Conservation (phyloP, 1,139 yeast species). For the Taiozyma sp. region DNA sequence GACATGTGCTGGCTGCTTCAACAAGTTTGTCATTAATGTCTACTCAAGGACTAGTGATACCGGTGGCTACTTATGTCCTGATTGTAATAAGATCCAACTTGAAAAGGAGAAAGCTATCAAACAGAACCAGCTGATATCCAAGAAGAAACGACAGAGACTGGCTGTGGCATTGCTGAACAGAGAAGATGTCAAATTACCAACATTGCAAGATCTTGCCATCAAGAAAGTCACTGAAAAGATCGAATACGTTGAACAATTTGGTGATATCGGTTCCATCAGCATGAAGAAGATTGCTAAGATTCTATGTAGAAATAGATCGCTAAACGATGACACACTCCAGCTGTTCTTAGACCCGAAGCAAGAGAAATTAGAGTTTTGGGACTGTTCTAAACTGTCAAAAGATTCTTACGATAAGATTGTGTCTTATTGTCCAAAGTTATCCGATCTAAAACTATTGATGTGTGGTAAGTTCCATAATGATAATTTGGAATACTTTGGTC, state of each 20-base stretch:
- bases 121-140: slow-evolving; percentile 53
- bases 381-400: slow-evolving; percentile 75
- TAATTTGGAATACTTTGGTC: slow-evolving; percentile 56
- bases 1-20: slow-evolving; percentile 56
- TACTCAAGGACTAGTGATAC: slow-evolving; percentile 50
- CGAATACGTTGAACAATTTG: slow-evolving; percentile 69
- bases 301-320: slow-evolving; percentile 73
- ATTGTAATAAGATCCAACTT: slow-evolving; percentile 44
- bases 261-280: slow-evolving; percentile 71
- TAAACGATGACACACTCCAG: slow-evolving; percentile 65
- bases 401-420: slow-evolving; percentile 69
- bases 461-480: slow-evolving; percentile 90
- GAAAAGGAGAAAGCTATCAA: slow-evolving; percentile 40
- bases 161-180: slow-evolving; percentile 83
- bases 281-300: slow-evolving; percentile 67
- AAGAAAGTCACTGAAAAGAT: slow-evolving; percentile 66
- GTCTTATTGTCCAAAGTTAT: slow-evolving; percentile 72
- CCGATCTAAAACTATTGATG: slow-evolving; percentile 69
- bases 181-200: slow-evolving; percentile 56
- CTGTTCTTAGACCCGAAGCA: slow-evolving; percentile 65
- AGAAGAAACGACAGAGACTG: slow-evolving; percentile 69
- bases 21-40: slow-evolving; percentile 54
- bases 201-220: slow-evolving; percentile 80
- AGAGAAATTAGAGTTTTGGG: slow-evolving; percentile 72
- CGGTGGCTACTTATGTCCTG: slow-evolving; percentile 59